phyloP scores from a whole-genome alignment of 305 asterid genomes.

The Fraxinus ornus region DNA sequence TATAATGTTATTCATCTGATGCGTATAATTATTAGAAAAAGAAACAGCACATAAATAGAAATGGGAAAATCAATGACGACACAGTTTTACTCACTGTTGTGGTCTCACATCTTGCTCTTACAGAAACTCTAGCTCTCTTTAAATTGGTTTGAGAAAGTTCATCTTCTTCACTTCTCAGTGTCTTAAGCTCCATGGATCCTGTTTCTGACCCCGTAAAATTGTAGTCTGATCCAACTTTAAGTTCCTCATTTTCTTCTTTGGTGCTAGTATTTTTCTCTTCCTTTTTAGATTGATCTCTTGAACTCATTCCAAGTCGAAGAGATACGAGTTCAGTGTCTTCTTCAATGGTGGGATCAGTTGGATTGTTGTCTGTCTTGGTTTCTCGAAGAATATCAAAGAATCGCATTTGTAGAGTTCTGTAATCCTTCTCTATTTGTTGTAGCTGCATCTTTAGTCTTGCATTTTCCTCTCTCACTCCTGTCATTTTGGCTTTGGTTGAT shows the following conservation, averaged over 20 bases:
- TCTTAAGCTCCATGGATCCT: conserved; percentile 26
- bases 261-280: conserved; percentile 20
- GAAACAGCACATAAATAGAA: not conserved
- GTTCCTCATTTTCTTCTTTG: conserved; percentile 29
- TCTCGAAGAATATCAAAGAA: conserved; percentile 30
- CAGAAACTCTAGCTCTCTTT: conserved; percentile 86
- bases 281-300: conserved; percentile 29
- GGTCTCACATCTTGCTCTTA: conserved; percentile 73
- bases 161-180: conserved; percentile 45
- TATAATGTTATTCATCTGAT: not conserved
- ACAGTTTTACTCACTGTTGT: conserved; percentile 56
- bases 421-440: conserved; percentile 55
- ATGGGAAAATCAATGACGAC: not conserved
- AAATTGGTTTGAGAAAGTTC: conserved; percentile 51
- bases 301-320: conserved; percentile 66
- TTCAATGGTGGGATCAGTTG: not conserved
- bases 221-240: conserved; percentile 41
- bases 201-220: not conserved
- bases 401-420: conserved; percentile 54
- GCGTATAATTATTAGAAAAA: not conserved
- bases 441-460: conserved; percentile 51
- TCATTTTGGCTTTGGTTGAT: conserved; percentile 48
- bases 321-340: conserved; percentile 52
- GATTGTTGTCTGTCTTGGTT: conserved; percentile 11
- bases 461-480: conserved; percentile 65